Conservation (phyloP, 2,329 filamentous ascomycete genomes). For the Colletotrichum plurivorum region DNA sequence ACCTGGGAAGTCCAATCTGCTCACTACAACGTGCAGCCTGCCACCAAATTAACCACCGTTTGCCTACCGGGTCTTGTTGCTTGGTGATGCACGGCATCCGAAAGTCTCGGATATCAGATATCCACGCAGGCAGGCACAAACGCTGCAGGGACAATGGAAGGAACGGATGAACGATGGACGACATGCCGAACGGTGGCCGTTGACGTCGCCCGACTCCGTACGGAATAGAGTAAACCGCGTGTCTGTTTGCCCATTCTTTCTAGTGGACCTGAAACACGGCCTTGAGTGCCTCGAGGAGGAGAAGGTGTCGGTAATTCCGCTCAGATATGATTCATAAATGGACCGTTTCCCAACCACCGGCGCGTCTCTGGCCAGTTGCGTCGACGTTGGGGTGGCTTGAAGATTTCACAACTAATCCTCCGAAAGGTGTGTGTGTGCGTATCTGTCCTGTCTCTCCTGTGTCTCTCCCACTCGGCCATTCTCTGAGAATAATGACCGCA, state of each 20-base stretch:
- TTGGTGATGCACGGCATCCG: not conserved
- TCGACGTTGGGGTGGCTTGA: not conserved
- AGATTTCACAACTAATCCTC: not conserved
- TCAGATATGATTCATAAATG: conserved; percentile 10
- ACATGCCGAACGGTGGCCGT: not conserved
- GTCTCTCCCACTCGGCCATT: not conserved
- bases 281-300: conserved; percentile 5
- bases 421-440: not conserved
- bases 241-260: conserved; percentile 31
- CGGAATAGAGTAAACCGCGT: not conserved
- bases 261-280: conserved; percentile 28
- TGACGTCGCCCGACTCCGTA: not conserved
- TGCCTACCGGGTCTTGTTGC: not conserved
- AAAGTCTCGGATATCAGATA: not conserved
- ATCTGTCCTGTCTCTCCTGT: not conserved
- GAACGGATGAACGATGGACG: not conserved
- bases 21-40: conserved; percentile 13
- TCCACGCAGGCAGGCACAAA: not conserved
- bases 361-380: not conserved
- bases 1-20: conserved; percentile 12
- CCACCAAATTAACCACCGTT: conserved; percentile 29
- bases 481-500: not conserved
- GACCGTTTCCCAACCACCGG: not conserved
- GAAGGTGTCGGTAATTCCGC: conserved; percentile 23
- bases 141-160: not conserved